Evolutionary conservation across 1,284 basidiomycete species (phyloP), one percentile per base, ranked within the genome.

Genomic region (Phaffia rhodozyma): DNA sequence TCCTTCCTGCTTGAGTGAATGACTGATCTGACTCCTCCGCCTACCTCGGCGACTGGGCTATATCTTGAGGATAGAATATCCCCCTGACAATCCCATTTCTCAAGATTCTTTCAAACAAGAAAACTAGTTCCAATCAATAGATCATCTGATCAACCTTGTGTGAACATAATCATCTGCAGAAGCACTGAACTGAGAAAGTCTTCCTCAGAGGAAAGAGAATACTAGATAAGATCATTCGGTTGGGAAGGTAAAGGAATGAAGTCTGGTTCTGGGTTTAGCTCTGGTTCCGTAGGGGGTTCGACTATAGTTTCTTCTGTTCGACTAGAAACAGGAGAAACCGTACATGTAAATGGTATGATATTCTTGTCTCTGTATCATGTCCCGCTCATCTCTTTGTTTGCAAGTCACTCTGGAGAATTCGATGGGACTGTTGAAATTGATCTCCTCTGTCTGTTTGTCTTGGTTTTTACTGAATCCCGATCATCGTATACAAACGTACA

Each of bases 161-260:
- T 16, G 34, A 29, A 25, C 21, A n/a, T 48, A 51, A 32, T 2
- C 25, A 20, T 6, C 20, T 34, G 29, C 23, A 29, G 13, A 18
- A 23, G 23, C 3, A 13, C 29, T 20, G 43, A 13, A 29, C 23
- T 27, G 56, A 23, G 5, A 9, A 13, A 2, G 13, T 16, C 38
- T 43, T 2, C 38, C 2, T 43, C 13, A 11, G 13, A 32, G 16
- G 25, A 60, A 38, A 13, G 49, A 20, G 13, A 60, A 29, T 13
- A n/a, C 21, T 25, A 7, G 32, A 25, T 25, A 18, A 23, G 30
- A 53, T 81, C 77, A 58, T 74, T 86, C 69, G 69, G 69, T 7
- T 71, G 70, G 57, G 1, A 21, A 25, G 34, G 50, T 25, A 30
- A 58, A 43, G 23, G 23, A 47, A 49, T 49, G 57, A 58, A 49